phyloP scores from a whole-genome alignment of 2,329 filamentous ascomycete genomes.

The Exserohilum turcica region DNA sequence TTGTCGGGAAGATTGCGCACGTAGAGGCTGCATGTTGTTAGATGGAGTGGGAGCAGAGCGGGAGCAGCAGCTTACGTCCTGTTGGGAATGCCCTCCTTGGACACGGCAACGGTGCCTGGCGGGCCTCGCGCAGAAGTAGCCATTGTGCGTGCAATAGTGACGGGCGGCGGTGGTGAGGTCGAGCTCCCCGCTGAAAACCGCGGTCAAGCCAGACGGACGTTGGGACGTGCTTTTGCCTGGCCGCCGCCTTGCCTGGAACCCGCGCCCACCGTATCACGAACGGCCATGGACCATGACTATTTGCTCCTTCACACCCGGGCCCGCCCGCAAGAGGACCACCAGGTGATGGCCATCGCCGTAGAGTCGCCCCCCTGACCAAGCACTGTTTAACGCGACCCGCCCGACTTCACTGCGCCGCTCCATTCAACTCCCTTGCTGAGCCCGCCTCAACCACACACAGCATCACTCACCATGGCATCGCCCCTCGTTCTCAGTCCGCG shows the following conservation, averaged over 20 bases:
- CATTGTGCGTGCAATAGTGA: slow-evolving; percentile 21
- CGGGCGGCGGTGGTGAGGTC: slow-evolving; percentile 17
- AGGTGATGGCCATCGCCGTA: slow-evolving; percentile 5
- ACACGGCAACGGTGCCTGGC: slow-evolving; percentile 26
- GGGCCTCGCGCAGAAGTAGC: slow-evolving; percentile 33
- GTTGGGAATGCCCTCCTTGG: slow-evolving; percentile 34
- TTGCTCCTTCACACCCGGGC: background rate
- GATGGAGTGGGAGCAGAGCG: slow-evolving; percentile 9
- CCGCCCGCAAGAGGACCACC: slow-evolving; percentile 6
- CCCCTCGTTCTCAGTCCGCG: slow-evolving; percentile 36
- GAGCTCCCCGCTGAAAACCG: slow-evolving; percentile 37
- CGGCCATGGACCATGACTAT: background rate
- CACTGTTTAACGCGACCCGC: background rate
- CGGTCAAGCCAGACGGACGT: slow-evolving; percentile 21
- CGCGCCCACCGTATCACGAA: background rate
- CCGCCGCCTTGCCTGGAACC: slow-evolving; percentile 2
- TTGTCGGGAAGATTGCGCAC: slow-evolving; percentile 88
- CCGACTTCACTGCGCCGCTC: background rate
- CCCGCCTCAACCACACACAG: too few species aligned
- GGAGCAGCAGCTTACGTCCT: slow-evolving; percentile 37
- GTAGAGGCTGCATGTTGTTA: slow-evolving; percentile 69
- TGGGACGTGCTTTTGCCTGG: slow-evolving; percentile 18
- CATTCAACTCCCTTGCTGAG: too few species aligned
- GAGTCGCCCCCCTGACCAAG: slow-evolving; percentile 1
- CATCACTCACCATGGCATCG: slow-evolving; percentile 28